Percentiles rank a stretch among this genome's conserved stretches.
phyloP scores from a whole-genome alignment of 331 rosid species.

The Erythrophleum ivorense region DNA sequence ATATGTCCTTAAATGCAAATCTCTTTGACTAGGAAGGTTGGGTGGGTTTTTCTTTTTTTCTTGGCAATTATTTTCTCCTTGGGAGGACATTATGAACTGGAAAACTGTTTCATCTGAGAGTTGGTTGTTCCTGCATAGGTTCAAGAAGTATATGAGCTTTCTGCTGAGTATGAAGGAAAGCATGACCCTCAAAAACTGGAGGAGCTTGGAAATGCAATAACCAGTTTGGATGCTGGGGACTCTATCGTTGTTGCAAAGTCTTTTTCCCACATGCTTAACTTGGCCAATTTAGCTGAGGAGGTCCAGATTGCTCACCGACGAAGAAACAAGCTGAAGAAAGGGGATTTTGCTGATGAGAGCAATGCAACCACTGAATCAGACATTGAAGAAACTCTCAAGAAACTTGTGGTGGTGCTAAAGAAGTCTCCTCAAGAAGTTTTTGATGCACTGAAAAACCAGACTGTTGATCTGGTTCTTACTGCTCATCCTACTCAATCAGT shows the following conservation, averaged over 20 bases:
- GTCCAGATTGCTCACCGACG: conserved; percentile 94
- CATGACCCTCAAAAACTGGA: conserved; percentile 83
- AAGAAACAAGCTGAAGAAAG: conserved; percentile 90
- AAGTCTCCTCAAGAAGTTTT: conserved; percentile 96
- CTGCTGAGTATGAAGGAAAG: conserved; percentile 95
- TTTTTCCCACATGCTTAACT: conserved; percentile 96
- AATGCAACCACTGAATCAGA: conserved; percentile 97
- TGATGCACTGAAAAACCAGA: conserved; percentile 96
- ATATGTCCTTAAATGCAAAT: conserved; percentile 15
- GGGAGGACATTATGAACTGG: conserved; percentile 18
- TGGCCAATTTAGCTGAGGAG: conserved; percentile 99
- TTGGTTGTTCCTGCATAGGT: conserved; percentile 57
- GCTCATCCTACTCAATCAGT: conserved; percentile 99
- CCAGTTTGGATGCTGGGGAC: conserved; percentile 96
- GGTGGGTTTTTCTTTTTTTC: neutral
- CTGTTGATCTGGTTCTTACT: conserved; percentile 93
- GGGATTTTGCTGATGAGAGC: conserved; percentile 82
- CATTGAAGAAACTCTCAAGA: conserved; percentile 95
- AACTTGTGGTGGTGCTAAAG: conserved; percentile 71
- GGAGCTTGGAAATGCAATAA: conserved; percentile 80
- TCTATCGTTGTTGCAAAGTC: conserved; percentile 92
- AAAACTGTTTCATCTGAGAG: conserved; percentile 13
- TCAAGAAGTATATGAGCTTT: conserved; percentile 95
- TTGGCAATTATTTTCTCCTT: neutral
- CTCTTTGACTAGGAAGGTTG: conserved; percentile 8